Base-by-base conservation (phyloP, 495 filamentous ascomycete species). In the Penicillium subrubescens region DNA sequence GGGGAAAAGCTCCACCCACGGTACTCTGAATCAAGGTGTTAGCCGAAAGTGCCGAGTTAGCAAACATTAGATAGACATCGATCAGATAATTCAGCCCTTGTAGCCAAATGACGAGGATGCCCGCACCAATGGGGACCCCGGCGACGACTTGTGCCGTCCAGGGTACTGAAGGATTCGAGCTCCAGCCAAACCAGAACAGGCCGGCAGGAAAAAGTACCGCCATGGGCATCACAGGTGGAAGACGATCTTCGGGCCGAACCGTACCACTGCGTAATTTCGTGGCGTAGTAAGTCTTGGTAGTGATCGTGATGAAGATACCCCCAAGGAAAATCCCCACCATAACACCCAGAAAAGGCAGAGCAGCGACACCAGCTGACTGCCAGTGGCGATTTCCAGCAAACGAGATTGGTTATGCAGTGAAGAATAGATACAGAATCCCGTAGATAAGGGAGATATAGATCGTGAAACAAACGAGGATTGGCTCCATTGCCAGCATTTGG, bases 131-230 rank as follows among this genome's bases (percentile, higher is more conserved):
- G 3, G 39, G 39, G 14, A 43, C 15, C 14, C 5, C 39, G 14
- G 39, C 14, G 15, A 43, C 14, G 12, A 43, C 37, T 41, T 41
- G 39, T 14, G 15, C 14, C 17, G 39, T 3, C 39, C 39, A 43
- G 27, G 25, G 25, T 8, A 35, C 33, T 11, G 50, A 31, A n/a
- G 48, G 23, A 41, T 41, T 21, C 0, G 35, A 56, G 17, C 50
- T 48, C 56, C 62, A 59, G 17, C 35, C 57, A 19, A 60, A 60
- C 62, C 62, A 60, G 27, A 59, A 64, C 35, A 64, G 34, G 2
- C 56, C 57, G 5, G 37, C 2, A 60, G 44, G 39, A 43, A 43
- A 64, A 21, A 55, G 48, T 23, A 35, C 44, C 61, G 4, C 46
- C 46, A 46, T 60, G 6, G 51, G 15, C 14, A 63, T 63, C 64